Evolutionary conservation across 139 green algal species (phyloP).

Genomic region (Micractinium sp.): DNA sequence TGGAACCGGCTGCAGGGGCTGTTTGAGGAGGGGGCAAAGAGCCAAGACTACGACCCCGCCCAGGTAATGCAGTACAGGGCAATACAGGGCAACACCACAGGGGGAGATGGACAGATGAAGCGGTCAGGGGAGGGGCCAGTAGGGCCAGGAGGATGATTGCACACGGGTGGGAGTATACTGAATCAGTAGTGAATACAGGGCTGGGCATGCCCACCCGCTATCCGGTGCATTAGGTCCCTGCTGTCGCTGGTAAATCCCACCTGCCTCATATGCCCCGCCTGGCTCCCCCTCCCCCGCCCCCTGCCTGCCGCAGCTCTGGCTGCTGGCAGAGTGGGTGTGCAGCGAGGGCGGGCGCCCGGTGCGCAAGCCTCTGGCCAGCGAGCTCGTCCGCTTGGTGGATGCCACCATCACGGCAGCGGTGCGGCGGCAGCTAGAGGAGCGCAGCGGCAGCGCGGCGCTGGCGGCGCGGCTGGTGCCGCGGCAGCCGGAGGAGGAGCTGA

Average conservation of each 20-base stretch:
- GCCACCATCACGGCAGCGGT: slow-evolving; percentile 31
- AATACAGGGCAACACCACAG: neutral
- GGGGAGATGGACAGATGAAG: too few species aligned
- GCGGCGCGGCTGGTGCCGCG: slow-evolving; percentile 65
- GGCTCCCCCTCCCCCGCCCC: neutral
- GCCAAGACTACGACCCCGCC: slow-evolving; percentile 75
- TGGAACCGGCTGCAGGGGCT: slow-evolving; percentile 92
- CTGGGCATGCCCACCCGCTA: too few species aligned
- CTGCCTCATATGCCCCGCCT: neutral
- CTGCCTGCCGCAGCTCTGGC: slow-evolving; percentile 75
- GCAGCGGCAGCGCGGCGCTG: slow-evolving; percentile 44
- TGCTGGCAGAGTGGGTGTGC: slow-evolving; percentile 85
- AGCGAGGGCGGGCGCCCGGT: slow-evolving; percentile 54
- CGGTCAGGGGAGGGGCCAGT: too few species aligned
- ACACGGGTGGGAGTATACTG: too few species aligned
- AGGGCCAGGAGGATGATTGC: neutral
- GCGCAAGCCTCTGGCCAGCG: slow-evolving; percentile 64
- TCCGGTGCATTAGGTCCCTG: too few species aligned
- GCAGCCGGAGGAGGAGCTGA: slow-evolving; percentile 58
- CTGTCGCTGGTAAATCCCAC: too few species aligned
- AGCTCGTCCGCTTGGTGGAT: slow-evolving; percentile 80
- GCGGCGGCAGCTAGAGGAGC: slow-evolving; percentile 28
- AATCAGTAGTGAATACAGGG: too few species aligned
- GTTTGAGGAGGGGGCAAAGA: slow-evolving; percentile 82
- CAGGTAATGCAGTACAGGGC: neutral